Evolutionary conservation across 2,329 filamentous ascomycete species (phyloP).

Genomic region (Tolypocladium paradoxum): DNA sequence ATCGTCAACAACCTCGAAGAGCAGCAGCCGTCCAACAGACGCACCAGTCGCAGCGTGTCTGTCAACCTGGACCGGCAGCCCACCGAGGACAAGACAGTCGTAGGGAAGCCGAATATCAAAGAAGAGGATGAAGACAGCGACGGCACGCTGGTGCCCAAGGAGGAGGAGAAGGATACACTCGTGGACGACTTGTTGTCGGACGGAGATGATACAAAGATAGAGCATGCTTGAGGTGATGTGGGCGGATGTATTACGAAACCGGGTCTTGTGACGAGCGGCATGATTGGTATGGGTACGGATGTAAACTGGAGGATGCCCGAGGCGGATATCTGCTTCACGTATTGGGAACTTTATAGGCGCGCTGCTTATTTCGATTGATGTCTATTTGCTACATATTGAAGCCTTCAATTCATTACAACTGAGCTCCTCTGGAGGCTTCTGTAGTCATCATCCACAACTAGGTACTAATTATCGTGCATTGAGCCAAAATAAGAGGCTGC

Average conservation of each 20-base stretch:
- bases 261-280: neutral
- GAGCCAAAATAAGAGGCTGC: constrained; percentile 46
- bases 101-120: constrained; percentile 34
- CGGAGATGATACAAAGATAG: constrained; percentile 25
- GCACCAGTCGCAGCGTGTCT: constrained; percentile 35
- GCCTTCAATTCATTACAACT: neutral
- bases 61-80: constrained; percentile 18
- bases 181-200: constrained; percentile 30
- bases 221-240: constrained; percentile 10
- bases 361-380: neutral
- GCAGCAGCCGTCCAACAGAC: constrained; percentile 22
- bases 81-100: constrained; percentile 26
- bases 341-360: neutral
- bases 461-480: constrained; percentile 17
- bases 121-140: constrained; percentile 34
- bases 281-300: neutral
- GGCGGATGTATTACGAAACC: constrained; percentile 2
- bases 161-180: constrained; percentile 23
- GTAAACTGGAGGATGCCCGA: neutral
- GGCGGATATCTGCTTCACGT: neutral
- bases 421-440: too few species aligned
- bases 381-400: neutral
- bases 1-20: constrained; percentile 52
- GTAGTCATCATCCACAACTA: too few species aligned
- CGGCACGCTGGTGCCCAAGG: constrained; percentile 18